Evolutionary conservation across 352 stramenopile species (phyloP).

Genomic region (Globisporangium cederbergense): DNA sequence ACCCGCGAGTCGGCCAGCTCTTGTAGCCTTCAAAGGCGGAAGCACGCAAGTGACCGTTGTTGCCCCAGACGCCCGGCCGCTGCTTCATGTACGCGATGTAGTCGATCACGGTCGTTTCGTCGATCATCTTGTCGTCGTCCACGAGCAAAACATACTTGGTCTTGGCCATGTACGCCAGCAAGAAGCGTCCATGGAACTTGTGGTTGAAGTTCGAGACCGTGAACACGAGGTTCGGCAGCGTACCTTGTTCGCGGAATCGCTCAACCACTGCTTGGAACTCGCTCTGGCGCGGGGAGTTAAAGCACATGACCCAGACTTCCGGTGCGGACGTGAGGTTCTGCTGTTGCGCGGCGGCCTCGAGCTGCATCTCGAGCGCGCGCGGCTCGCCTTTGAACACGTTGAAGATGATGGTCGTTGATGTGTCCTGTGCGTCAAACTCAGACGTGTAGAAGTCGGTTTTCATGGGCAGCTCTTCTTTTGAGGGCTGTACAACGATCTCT

Average conservation of each 20-base stretch:
- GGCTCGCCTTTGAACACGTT: constrained; percentile 60
- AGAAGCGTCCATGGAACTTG: constrained; percentile 51
- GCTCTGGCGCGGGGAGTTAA: constrained; percentile 39
- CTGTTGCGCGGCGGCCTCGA: constrained; percentile 33
- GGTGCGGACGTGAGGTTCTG: constrained; percentile 29
- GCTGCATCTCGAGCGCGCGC: constrained; percentile 39
- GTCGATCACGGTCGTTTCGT: constrained; percentile 35
- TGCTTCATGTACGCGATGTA: constrained; percentile 41
- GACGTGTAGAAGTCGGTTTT: constrained; percentile 45
- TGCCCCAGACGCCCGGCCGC: constrained; percentile 43
- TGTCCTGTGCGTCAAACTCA: constrained; percentile 24
- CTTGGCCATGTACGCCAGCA: constrained; percentile 49
- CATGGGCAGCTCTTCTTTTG: constrained; percentile 31
- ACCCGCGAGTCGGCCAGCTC: constrained; percentile 36
- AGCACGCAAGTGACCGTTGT: constrained; percentile 46
- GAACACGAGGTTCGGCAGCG: constrained; percentile 28
- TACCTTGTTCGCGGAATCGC: constrained; percentile 22
- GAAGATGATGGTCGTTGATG: constrained; percentile 72
- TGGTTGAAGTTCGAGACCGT: constrained; percentile 47
- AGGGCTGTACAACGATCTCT: constrained; percentile 1
- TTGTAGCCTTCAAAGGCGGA: constrained; percentile 42
- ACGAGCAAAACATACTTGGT: constrained; percentile 54
- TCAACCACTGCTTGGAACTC: constrained; percentile 41
- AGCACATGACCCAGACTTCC: constrained; percentile 66
- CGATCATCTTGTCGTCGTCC: constrained; percentile 48